phyloP scores from a whole-genome alignment of 139 green algal species.

The Chlamydomonas applanata region DNA sequence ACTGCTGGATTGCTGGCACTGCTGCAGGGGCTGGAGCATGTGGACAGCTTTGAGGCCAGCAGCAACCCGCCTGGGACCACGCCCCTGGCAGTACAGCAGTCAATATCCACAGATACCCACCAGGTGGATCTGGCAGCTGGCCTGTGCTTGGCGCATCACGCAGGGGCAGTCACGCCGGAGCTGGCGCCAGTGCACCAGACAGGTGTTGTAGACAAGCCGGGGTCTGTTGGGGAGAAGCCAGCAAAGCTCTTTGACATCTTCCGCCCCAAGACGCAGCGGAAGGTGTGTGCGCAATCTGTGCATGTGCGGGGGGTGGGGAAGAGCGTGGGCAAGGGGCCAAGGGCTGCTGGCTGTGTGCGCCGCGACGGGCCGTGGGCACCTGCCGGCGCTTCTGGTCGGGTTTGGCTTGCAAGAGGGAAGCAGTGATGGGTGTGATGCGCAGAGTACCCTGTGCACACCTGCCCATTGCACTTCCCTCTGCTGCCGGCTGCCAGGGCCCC shows the following conservation, averaged over 20 bases:
- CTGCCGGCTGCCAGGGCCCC: background rate
- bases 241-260: conserved; percentile 8
- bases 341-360: no score
- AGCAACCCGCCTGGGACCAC: background rate
- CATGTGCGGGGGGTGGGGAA: no score
- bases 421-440: no score
- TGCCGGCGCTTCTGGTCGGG: no score
- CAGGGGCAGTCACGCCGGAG: background rate
- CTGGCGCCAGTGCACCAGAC: background rate
- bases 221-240: background rate
- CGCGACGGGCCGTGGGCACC: no score
- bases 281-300: no score
- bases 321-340: no score
- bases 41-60: background rate
- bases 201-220: conserved; percentile 2
- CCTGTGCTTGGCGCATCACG: background rate
- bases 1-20: background rate
- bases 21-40: background rate
- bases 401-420: no score
- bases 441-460: no score
- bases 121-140: background rate
- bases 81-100: background rate
- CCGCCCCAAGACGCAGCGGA: background rate
- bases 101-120: background rate
- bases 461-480: background rate